Evolutionary conservation across 2,329 filamentous ascomycete genomes (phyloP), one percentile per base, ranked within the genome.

Genomic region (Elsinoe perseae): DNA sequence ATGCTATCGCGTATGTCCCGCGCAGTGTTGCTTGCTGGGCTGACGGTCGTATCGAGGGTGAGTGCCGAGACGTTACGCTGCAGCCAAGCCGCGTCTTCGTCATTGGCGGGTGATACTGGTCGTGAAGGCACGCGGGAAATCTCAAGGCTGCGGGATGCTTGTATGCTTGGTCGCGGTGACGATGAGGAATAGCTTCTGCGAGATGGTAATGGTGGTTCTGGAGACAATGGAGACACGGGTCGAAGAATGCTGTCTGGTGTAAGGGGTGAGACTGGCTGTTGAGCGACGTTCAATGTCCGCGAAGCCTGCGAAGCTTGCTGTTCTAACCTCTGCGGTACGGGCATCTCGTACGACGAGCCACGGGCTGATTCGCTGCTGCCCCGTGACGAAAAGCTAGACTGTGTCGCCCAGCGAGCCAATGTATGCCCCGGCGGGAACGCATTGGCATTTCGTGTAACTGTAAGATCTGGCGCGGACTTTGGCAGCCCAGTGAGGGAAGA

Each of bases 31-130:
- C 40, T 56, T 14, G 40, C 18, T 7, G 53, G 36, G 18, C 53
- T 56, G 16, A 56, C 42, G 4, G 40, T 44, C 4, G 44, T 53
- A 16, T 43, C 56, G 10, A 34, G 32, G 8, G 55, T 57, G 42
- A 59, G 44, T 21, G 48, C 48, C 12, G 55, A 57, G 14, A 57
- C 44, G 12, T 57, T 57, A 12, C 55, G 56, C 20, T 57, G 56
- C 8, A 56, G 32, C 6, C 52, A 50, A 9, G 44, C 44, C 12
- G 44, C 44, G 12, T 50, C 44, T 30, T 30, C 12, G 12, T 43
- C 36, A 10, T 38, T 32, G 20, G 23, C 34, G 10, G 53, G 53
- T 2, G 53, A 56, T 4, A 56, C 53, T 9, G 53, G 16, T 21
- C 53, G 36, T 4, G 53, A 56, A 9, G 53, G 53, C 8, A 56